phyloP scores from a whole-genome alignment of 768 basidiomycete genomes.

The Brasilioporus rufonigricans region DNA sequence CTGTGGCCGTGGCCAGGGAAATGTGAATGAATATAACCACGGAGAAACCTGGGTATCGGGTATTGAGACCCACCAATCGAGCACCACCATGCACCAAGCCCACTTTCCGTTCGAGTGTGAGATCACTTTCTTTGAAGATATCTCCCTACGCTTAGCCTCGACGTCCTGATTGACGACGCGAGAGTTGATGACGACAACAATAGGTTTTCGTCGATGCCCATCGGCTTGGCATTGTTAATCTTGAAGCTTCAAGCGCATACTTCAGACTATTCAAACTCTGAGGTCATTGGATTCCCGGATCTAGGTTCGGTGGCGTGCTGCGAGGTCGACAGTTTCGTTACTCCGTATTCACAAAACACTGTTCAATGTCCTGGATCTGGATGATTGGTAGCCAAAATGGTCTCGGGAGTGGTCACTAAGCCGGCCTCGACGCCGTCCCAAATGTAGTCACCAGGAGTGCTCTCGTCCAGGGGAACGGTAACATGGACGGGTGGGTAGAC shows the following conservation, averaged over 20 bases:
- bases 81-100: not conserved
- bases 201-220: not conserved
- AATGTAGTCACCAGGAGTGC: not conserved
- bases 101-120: not conserved
- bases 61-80: not conserved
- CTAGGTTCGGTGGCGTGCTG: not conserved
- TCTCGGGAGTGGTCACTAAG: not conserved
- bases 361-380: not conserved
- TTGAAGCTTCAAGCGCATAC: not conserved
- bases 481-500: not conserved
- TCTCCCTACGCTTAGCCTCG: not conserved
- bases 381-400: not conserved
- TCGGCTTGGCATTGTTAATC: not conserved
- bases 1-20: not conserved
- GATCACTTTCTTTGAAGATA: not conserved
- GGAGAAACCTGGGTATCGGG: not conserved
- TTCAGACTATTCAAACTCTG: not conserved
- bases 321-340: not conserved
- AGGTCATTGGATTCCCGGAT: not conserved
- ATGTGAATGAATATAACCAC: not conserved
- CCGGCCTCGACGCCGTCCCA: not conserved
- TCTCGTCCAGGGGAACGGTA: not conserved
- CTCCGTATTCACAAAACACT: not conserved
- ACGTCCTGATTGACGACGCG: not conserved
- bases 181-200: not conserved